Percentiles rank a stretch among this genome's conserved stretches.
These are phyloP conservation scores for Themeda triandra DNA, from an alignment of 176 grass and related monocot genomes.

Conservation along the genomic window DNA sequence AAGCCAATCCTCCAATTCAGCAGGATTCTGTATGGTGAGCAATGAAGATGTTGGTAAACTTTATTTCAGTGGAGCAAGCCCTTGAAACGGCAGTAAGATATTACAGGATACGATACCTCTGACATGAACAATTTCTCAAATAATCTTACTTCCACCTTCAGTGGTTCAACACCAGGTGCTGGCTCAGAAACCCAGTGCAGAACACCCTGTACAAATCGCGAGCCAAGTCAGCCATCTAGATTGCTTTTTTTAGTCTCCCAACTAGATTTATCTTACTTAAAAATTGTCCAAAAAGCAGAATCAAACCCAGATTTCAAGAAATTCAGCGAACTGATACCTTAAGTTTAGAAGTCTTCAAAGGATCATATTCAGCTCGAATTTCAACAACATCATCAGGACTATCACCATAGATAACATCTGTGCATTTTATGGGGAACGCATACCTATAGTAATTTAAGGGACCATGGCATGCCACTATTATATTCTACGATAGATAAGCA, in stretches of 20 bases:
- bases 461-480: neutral
- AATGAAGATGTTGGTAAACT: conserved; percentile 7
- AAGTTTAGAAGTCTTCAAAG: conserved; percentile 81
- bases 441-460: conserved; percentile 55
- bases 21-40: conserved; percentile 67
- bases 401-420: conserved; percentile 75
- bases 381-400: conserved; percentile 61
- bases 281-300: neutral
- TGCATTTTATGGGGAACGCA: conserved; percentile 97
- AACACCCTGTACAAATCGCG: conserved; percentile 68
- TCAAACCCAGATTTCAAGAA: neutral
- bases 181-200: conserved; percentile 94
- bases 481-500: neutral
- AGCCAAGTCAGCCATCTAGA: conserved; percentile 9
- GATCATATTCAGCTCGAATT: conserved; percentile 93
- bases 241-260: neutral
- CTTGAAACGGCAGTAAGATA: conserved; percentile 2
- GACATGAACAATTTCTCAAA: conserved; percentile 87
- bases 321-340: conserved; percentile 51
- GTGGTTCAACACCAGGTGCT: conserved; percentile 73
- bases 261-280: neutral
- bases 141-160: conserved; percentile 87
- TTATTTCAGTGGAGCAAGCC: neutral
- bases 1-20: conserved; percentile 81
- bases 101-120: conserved; percentile 46